Evolutionary conservation across 176 grass and related monocot genomes (phyloP).

Genomic region (Eleusine indica): DNA sequence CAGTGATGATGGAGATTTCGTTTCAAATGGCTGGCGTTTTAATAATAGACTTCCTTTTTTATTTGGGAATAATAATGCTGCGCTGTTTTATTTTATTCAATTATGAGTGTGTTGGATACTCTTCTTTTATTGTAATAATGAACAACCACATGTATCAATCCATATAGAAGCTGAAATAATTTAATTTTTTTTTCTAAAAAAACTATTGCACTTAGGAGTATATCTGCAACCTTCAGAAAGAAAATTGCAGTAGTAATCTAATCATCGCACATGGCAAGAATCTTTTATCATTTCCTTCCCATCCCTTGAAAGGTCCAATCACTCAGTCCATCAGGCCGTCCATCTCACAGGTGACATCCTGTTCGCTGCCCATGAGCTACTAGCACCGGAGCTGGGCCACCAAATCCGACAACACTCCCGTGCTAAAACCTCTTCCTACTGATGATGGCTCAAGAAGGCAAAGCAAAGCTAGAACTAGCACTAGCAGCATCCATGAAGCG

Average conservation of each 20-base stretch:
- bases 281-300: not conserved
- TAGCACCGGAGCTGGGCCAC: not conserved
- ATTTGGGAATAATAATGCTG: too few relatives aligned
- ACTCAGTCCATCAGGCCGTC: not conserved
- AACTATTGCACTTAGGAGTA: not conserved
- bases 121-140: too few relatives aligned
- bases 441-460: not conserved
- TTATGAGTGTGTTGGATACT: too few relatives aligned
- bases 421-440: not conserved
- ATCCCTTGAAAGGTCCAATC: constrained; percentile 49
- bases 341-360: constrained; percentile 33
- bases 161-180: too few relatives aligned
- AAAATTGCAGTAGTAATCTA: not conserved
- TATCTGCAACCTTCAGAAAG: not conserved
- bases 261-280: not conserved
- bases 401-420: constrained; percentile 8
- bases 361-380: not conserved
- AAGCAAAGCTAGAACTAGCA: not conserved
- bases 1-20: too few relatives aligned
- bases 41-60: too few relatives aligned
- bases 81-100: too few relatives aligned
- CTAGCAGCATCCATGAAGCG: not conserved
- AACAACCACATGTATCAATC: too few relatives aligned
- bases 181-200: not conserved
- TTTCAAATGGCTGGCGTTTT: too few relatives aligned